Base-by-base conservation (phyloP, 2,329 filamentous ascomycete genomes). In the Aphanocladium album region DNA sequence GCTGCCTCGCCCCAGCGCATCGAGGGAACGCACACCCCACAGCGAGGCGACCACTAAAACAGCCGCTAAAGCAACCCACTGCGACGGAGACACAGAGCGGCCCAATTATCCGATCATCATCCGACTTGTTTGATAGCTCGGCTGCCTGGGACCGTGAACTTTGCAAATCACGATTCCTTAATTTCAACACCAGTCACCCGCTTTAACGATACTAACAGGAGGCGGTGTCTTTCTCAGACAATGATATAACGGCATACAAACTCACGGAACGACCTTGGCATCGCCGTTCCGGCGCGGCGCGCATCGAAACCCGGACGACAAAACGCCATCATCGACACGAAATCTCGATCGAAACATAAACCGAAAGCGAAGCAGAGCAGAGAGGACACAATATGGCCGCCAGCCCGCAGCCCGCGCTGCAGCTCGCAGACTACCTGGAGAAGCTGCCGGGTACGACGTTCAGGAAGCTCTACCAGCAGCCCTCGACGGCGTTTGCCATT, bases 401-500 rank as follows among this genome's bases (percentile, higher is more conserved):
- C 72, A 75, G 71, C 66, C 71, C 74, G 39, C 65, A 72, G 65
- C 80, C 79, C 62, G 82, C 83, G 64, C 79, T 85, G 63, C 81
- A 84, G 65, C 83, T 87, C 62, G 90, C 93, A 72, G 93, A 97
- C 72, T 98, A 96, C 77, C 88, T 98, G 73, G 93, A 98, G 82
- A 87, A 88, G 73, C 88, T 96, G 70, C 90, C 90, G 54, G 91
- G 93, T 65, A 91, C 90, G 46, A 96, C 91, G 39, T 96, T 98
- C 75, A 86, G 87, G 72, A 89, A 91, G 74, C 83, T 99, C 50
- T 99, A 99, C 81, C 89, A 93, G 77, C 93, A 97, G 80, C 95
- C 95, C 33, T 96, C 93, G 46, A 96, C 95, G 1, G 90, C 93
- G 41, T 86, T 99, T 66, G 95, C 95, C 66, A 93, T 99, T 70